A percentile compares a stretch with the other conserved stretches of the same genome.
Evolutionary conservation across 2,329 filamentous ascomycete genomes (phyloP).

Genomic region (Fonsecaea monophora): DNA sequence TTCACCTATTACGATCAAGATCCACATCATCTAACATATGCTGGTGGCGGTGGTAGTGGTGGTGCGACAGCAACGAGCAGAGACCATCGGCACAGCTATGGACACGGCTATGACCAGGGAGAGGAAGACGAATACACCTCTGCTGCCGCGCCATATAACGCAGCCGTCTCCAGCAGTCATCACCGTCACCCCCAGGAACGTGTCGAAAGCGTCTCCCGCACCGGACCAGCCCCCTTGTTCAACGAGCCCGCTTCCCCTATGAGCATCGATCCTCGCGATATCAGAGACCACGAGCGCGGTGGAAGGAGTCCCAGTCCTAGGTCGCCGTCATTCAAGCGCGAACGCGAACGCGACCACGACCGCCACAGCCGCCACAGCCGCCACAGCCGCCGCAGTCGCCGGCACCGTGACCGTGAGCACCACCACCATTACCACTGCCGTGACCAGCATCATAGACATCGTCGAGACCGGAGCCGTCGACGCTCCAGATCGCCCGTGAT

Average conservation of each 20-base stretch:
- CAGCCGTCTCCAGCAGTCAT: background rate
- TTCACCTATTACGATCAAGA: background rate
- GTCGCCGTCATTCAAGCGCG: background rate
- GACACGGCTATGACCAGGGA: background rate
- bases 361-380: background rate
- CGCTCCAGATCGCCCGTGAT: background rate
- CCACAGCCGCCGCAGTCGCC: background rate
- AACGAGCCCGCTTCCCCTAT: background rate
- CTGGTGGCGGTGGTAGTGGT: background rate
- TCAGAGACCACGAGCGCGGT: background rate
- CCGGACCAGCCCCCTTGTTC: background rate
- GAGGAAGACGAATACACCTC: background rate
- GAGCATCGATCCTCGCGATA: background rate
- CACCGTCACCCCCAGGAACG: background rate
- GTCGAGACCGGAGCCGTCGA: constrained; percentile 1
- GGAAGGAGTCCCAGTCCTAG: background rate
- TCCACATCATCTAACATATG: background rate
- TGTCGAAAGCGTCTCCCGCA: background rate
- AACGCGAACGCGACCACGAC: background rate
- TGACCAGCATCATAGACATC: background rate
- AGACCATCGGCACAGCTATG: background rate
- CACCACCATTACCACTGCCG: too few relatives aligned
- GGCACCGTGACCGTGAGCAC: background rate
- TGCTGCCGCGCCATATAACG: background rate
- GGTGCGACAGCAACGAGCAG: background rate